Evolutionary conservation across 1,284 basidiomycete genomes (phyloP), one percentile per base, ranked within the genome.

Genomic region (Puccinia triticina): DNA sequence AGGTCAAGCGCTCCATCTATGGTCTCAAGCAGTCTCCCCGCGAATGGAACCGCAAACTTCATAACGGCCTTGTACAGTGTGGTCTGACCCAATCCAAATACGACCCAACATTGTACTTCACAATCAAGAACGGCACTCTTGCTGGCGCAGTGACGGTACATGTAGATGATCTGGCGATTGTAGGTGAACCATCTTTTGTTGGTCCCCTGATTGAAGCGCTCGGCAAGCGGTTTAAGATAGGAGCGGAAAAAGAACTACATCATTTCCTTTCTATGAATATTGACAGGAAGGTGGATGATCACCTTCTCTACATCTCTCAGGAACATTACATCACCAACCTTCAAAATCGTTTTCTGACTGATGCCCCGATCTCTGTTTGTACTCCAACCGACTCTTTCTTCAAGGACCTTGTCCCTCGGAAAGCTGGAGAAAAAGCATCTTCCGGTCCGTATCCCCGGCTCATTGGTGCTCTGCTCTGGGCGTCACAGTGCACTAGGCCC

Each of bases 11-110:
- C n/a, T n/a, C n/a, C n/a, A n/a, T n/a, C n/a, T n/a, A n/a, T n/a
- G n/a, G 74, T 32, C 55, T 76, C 16, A 76, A 32, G 34, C 74
- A 76, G 61, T 59, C 53, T 16, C 53, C 74, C 8, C 29, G 53
- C 14, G 4, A 18, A 61, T 76, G 48, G 72, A 75, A 75, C n/a
- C 26, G 21, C 8, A 37, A 26, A 2, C 72, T 75, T 12, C 50
- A 75, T 34, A 37, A 75, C 8, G 50, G 37, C 8, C 72, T 75
- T 3, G 4, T 55, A 5, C 2, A 10, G 2, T 14, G 26, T 4
- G 72, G 43, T 18, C 40, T 73, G 0, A 23, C 14, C 5, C 4
- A 46, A 16, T 75, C 72, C 11, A 10, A 18, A 26, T 57, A 55
- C 29, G n/a, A 75, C 18, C 72, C 48, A 55, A 55, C 72, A 1